phyloP scores from a whole-genome alignment of 805 yeast genomes.

The Priceomyces haplophilus region DNA sequence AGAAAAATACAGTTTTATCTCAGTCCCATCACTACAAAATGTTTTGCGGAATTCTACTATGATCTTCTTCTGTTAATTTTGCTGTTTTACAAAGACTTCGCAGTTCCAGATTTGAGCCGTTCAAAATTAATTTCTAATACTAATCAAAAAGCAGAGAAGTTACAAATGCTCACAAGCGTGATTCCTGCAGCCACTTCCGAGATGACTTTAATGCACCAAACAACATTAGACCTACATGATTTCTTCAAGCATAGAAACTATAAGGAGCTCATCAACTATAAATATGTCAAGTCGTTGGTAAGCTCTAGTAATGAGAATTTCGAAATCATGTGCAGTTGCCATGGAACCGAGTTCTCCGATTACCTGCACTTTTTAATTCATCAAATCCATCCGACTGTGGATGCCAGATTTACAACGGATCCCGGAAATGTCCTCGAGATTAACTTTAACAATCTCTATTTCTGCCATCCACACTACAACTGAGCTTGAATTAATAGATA shows the following conservation, averaged over 20 bases:
- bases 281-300: constrained; percentile 7
- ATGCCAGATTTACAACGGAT: constrained; percentile 1
- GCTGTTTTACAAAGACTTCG: not conserved
- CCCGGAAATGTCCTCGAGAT: not conserved
- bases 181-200: not conserved
- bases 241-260: constrained; percentile 11
- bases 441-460: constrained; percentile 1
- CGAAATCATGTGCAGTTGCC: constrained; percentile 9
- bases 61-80: constrained; percentile 9
- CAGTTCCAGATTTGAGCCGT: not conserved
- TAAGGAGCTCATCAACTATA: constrained; percentile 12
- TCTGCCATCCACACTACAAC: not conserved
- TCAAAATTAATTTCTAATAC: not conserved
- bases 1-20: constrained; percentile 13
- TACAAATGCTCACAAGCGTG: not conserved
- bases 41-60: constrained; percentile 7
- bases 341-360: constrained; percentile 7
- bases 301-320: constrained; percentile 5
- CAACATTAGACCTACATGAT: constrained; percentile 7
- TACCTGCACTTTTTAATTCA: constrained; percentile 3
- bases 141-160: constrained; percentile 3
- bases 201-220: not conserved
- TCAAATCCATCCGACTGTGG: not conserved
- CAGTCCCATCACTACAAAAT: constrained; percentile 11
- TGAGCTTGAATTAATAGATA: not conserved